Percentiles rank a stretch among this genome's conserved stretches.
These are phyloP conservation scores for Chlorella vulgaris DNA, from an alignment of 139 green algal species.

Conservation along the genomic window DNA sequence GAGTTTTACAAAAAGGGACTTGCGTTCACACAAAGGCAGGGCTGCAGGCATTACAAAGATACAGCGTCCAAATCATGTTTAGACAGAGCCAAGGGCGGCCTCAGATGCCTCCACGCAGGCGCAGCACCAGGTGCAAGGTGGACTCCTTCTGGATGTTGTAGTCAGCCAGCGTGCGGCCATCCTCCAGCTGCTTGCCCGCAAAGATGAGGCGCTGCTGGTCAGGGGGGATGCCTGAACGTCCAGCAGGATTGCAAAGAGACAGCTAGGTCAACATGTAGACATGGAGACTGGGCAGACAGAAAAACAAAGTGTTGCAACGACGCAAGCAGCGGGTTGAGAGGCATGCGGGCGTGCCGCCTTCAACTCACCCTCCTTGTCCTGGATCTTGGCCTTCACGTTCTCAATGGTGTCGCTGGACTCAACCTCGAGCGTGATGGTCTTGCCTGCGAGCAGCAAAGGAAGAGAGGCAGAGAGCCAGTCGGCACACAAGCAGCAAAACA, in stretches of 20 bases:
- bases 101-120: constrained; percentile 50
- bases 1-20: too few relatives aligned
- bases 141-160: constrained; percentile 95
- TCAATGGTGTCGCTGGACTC: constrained; percentile 83
- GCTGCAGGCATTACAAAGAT: too few relatives aligned
- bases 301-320: too few relatives aligned
- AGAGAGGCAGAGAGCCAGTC: not conserved
- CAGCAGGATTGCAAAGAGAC: too few relatives aligned
- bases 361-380: constrained; percentile 94
- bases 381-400: constrained; percentile 93
- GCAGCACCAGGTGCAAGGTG: constrained; percentile 56
- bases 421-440: constrained; percentile 82
- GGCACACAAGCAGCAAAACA: too few relatives aligned
- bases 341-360: too few relatives aligned
- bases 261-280: too few relatives aligned
- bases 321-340: too few relatives aligned
- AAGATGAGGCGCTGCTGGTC: constrained; percentile 99
- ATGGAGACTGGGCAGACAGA: too few relatives aligned
- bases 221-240: constrained; percentile 66
- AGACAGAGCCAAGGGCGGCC: not conserved
- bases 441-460: constrained; percentile 22
- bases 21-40: too few relatives aligned
- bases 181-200: constrained; percentile 98
- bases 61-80: too few relatives aligned
- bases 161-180: constrained; percentile 94